phyloP scores from a whole-genome alignment of 2,329 filamentous ascomycete species.

The Phaeosphaeria sp. region DNA sequence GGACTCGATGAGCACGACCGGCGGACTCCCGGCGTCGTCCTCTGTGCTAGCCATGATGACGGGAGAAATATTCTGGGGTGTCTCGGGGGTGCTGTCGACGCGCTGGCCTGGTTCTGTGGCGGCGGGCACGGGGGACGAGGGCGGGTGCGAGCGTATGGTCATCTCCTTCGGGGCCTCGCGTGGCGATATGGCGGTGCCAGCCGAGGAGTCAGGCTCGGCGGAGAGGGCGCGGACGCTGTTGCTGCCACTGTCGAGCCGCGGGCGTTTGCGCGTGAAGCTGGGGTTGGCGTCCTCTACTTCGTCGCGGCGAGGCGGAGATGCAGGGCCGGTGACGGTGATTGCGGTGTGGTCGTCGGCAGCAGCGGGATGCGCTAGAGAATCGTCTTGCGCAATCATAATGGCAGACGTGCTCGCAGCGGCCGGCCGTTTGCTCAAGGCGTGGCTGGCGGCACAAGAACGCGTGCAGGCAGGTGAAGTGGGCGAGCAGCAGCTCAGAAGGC shows the following conservation, averaged over 20 bases:
- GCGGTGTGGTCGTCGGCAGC: conserved; percentile 40
- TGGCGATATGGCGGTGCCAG: conserved; percentile 17
- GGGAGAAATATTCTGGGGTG: conserved; percentile 15
- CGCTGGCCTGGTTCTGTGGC: conserved; percentile 21
- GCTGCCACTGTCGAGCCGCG: conserved; percentile 50
- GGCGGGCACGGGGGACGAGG: conserved; percentile 32
- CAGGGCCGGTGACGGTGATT: conserved; percentile 38
- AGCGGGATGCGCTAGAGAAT: conserved; percentile 44
- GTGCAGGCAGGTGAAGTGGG: conserved; percentile 25
- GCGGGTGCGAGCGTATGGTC: conserved; percentile 47
- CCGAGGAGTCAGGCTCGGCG: conserved; percentile 26
- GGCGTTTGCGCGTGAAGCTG: conserved; percentile 55
- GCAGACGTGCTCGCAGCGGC: conserved; percentile 16
- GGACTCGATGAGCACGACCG: conserved; percentile 47
- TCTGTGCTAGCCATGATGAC: conserved; percentile 23
- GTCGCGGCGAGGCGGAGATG: conserved; percentile 50
- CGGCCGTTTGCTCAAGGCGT: conserved; percentile 28
- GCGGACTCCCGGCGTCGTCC: conserved; percentile 34
- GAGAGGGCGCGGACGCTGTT: conserved; percentile 40
- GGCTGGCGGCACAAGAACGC: conserved; percentile 20
- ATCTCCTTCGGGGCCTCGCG: conserved; percentile 44
- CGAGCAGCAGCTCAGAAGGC: conserved; percentile 31
- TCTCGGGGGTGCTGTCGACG: conserved; percentile 9
- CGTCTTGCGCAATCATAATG: conserved; percentile 44
- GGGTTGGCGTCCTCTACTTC: conserved; percentile 54